Evolutionary conservation across 208 protist genomes (phyloP), one percentile per base, ranked within the genome.

Genomic region (Leishmania aethiopica): DNA sequence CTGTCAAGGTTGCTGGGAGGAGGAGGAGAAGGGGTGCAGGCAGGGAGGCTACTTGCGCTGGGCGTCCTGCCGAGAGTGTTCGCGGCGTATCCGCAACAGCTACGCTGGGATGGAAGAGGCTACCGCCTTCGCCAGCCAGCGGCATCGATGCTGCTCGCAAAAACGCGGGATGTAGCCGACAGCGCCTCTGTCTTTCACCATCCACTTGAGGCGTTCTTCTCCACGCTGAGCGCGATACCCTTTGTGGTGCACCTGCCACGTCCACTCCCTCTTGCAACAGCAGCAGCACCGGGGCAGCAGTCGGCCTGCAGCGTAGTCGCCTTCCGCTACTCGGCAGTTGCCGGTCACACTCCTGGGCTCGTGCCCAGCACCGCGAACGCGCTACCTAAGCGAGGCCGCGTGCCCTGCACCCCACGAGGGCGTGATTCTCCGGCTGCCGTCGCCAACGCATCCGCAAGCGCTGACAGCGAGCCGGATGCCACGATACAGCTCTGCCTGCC

Each of bases 161-260:
- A 51, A n/a, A 8, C 59, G 17, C 28, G 15, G 55, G 64, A 28
- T 19, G 28, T 22, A 25, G 25, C 25, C 42, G 35, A 25, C 37
- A 19, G 59, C 75, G 15, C 15, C 53, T 59, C 37, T n/a, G 6
- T 55, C 60, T 84, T 84, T 35, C 74, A 84, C 37, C 90, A 93
- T 72, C 90, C 90, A 15, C 75, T 91, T 7, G 86, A 93, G 64
- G 85, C 86, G 7, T 79, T 93, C 6, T 82, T 93, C n/a, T 57
- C 69, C 22, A 64, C 80, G 19, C 22, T 93, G 3, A 37, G 76
- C 60, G 78, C 79, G 5, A 76, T 49, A 11, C 47, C 79, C 3
- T 79, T 84, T 73, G 75, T 60, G 5, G 49, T 85, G 64, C 77
- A 64, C 3, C 76, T 83, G 7, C 79, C 79, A 5, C 80, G 77